These are phyloP conservation scores for Lactifluus subvellereus DNA, from an alignment of 768 basidiomycete species.

Conservation along the genomic window DNA sequence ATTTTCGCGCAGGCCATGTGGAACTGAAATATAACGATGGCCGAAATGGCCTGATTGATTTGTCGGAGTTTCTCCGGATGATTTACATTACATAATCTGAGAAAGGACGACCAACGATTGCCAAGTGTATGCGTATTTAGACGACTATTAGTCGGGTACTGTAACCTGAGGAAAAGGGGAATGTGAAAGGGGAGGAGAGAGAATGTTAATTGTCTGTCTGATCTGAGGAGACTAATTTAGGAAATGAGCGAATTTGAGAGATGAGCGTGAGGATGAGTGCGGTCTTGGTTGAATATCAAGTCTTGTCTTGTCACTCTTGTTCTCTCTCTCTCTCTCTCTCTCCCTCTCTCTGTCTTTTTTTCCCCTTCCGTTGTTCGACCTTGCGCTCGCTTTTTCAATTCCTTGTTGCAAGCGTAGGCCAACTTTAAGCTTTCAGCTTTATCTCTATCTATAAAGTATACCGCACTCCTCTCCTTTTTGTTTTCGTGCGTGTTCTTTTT, in stretches of 20 bases:
- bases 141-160: too few relatives aligned
- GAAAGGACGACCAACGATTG: too few relatives aligned
- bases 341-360: not conserved
- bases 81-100: too few relatives aligned
- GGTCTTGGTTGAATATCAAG: too few relatives aligned
- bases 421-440: conserved; percentile 23
- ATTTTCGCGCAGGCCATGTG: conserved; percentile 45
- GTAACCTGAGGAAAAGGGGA: too few relatives aligned
- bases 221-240: not conserved
- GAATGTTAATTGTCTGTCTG: not conserved
- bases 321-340: not conserved
- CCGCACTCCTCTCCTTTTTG: conserved; percentile 35
- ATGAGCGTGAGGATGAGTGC: too few relatives aligned
- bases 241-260: not conserved
- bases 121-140: too few relatives aligned
- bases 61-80: too few relatives aligned
- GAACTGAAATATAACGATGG: conserved; percentile 24
- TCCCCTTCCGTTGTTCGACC: not conserved
- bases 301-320: not conserved
- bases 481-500: conserved; percentile 40
- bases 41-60: too few relatives aligned
- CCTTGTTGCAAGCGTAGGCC: conserved; percentile 19
- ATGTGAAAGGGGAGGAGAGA: not conserved
- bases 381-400: conserved; percentile 16
- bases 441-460: conserved; percentile 36